Evolutionary conservation across 2,329 filamentous ascomycete species (phyloP), one percentile per base, ranked within the genome.

Genomic region (Epichloe typhina): DNA sequence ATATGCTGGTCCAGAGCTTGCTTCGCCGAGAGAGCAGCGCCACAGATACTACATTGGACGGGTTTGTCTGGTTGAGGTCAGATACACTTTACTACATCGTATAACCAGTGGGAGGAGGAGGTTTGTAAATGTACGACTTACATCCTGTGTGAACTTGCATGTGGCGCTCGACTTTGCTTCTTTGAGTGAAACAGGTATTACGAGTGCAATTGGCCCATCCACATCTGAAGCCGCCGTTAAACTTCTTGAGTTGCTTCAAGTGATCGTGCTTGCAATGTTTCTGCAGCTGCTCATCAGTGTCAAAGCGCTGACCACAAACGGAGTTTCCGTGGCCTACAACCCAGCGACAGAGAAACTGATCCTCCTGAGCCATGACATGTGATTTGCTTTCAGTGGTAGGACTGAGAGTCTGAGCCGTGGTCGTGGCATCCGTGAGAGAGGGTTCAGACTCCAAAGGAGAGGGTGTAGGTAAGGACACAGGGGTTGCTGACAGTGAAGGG

Each of bases 1-100:
- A 78, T 72, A 57, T 87, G 83, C 60, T 85, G 82, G 41, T 79
- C 76, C 6, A 86, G 71, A 1, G 83, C 79, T 61, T 86, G 82
- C 57, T 81, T 78, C 2, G 82, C 82, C 0, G 82, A 84, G 58
- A 86, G 80, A 3, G 69, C 68, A 52, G 77, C 68, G 9, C 71
- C 68, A 57, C 83, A 86, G 19, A 71, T 67, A 2, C 68, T 59
- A 55, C 80, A 84, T 43, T 70, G 66, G 51, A 76, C 79, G 6
- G 79, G 76, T 63, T 83, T 83, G 59, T 73, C 80, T 82, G 48
- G 1, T 47, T 33, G 38, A 15, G 35, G 42, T 35, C 26, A 51
- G 37, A 33, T 11, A 11, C 26, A 21, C 23, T 17, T 33, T 9
- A 4, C 31, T 15, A 26, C 19, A 17, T 8, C 36, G n/a, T 11